These are phyloP conservation scores for Dryas drummondii DNA, from an alignment of 306 rosid species.

Conservation along the genomic window DNA sequence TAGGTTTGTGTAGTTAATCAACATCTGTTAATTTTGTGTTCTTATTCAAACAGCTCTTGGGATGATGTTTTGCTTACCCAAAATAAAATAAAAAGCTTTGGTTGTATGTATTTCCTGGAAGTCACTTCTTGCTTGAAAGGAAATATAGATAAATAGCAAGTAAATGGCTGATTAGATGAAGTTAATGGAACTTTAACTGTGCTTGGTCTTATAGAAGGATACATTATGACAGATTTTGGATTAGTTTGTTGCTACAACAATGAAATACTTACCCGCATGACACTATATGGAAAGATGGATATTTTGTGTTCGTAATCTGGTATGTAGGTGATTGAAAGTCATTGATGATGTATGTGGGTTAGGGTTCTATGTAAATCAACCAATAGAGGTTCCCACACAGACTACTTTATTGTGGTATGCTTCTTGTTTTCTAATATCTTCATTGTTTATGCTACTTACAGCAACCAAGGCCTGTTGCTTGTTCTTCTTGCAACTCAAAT, in stretches of 20 bases:
- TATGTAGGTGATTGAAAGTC: neutral
- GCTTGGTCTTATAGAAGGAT: neutral
- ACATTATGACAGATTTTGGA: neutral
- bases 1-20: neutral
- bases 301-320: neutral
- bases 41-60: neutral
- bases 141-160: neutral
- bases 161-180: neutral
- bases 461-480: constrained; percentile 90
- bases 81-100: neutral
- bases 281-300: neutral
- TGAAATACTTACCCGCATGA: neutral
- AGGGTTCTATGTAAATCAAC: neutral
- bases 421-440: constrained; percentile 23
- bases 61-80: neutral
- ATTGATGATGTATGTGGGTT: neutral
- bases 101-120: neutral
- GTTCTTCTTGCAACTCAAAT: constrained; percentile 79
- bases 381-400: neutral
- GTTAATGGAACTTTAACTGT: neutral
- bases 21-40: too few relatives aligned
- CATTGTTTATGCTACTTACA: constrained; percentile 31
- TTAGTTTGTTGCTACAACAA: neutral
- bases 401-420: neutral
- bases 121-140: neutral